A percentile compares a stretch with the other conserved stretches of the same genome.
These are phyloP conservation scores for Aegilops tauschii DNA, from an alignment of 176 grass and related monocot genomes.

Conservation along the genomic window DNA sequence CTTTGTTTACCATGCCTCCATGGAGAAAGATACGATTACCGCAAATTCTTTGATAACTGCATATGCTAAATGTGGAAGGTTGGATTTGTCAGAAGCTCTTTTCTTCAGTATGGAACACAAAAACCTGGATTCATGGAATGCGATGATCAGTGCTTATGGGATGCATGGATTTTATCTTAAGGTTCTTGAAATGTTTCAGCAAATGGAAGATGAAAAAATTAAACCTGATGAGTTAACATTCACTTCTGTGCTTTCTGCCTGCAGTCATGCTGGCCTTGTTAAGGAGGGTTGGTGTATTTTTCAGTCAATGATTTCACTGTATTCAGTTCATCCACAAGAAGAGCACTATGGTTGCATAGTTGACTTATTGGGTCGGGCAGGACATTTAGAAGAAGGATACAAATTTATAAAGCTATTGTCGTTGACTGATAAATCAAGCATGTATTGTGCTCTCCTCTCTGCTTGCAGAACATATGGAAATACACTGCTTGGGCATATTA, in stretches of 20 bases:
- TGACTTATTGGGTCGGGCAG: conserved; percentile 60
- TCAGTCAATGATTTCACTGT: conserved; percentile 41
- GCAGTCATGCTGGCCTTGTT: conserved; percentile 66
- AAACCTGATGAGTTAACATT: conserved; percentile 60
- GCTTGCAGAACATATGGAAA: conserved; percentile 62
- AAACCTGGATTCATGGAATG: conserved; percentile 55
- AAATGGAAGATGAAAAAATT: conserved; percentile 51
- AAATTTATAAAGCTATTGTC: conserved; percentile 39
- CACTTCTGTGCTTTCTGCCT: conserved; percentile 61
- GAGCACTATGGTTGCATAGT: conserved; percentile 65
- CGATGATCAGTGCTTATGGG: conserved; percentile 63
- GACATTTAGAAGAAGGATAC: conserved; percentile 54
- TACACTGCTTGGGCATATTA: conserved; percentile 41
- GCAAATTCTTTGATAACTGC: conserved; percentile 57
- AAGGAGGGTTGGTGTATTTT: conserved; percentile 53
- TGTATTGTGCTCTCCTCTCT: conserved; percentile 53
- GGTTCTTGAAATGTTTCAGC: conserved; percentile 52
- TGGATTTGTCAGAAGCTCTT: conserved; percentile 44
- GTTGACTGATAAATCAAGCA: conserved; percentile 41
- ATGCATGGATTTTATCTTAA: conserved; percentile 57
- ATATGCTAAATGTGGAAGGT: conserved; percentile 61
- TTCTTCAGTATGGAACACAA: conserved; percentile 39
- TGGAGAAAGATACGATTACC: conserved; percentile 40
- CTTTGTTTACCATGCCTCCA: conserved; percentile 36
- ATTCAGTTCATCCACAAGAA: conserved; percentile 58